Percentiles rank a stretch among this genome's conserved stretches.
Conservation (phyloP, 352 stramenopile species). For the Phytophthora rubi region DNA sequence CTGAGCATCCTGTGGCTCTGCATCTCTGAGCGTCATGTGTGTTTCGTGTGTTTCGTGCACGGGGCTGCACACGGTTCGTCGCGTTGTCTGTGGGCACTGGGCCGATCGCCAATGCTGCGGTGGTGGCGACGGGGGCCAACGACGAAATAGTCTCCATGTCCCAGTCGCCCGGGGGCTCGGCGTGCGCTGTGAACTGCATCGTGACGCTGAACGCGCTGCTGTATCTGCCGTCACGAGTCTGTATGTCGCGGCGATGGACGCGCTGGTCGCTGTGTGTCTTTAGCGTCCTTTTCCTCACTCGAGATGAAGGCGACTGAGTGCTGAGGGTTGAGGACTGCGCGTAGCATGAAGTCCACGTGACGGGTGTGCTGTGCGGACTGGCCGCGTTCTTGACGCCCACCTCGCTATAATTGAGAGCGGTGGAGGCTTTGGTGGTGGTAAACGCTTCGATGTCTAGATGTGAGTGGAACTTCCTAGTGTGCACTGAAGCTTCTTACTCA, state of each 20-base stretch:
- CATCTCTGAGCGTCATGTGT: conserved; percentile 24
- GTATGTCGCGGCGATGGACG: conserved; percentile 24
- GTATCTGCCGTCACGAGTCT: conserved; percentile 31
- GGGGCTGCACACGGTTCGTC: conserved; percentile 25
- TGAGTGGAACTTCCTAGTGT: too few species aligned
- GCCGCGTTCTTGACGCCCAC: conserved; percentile 21
- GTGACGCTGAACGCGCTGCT: conserved; percentile 36
- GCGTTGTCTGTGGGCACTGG: conserved; percentile 21
- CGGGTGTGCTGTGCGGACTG: conserved; percentile 28
- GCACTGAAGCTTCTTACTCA: not conserved
- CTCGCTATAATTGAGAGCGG: conserved; percentile 12
- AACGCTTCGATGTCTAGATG: too few species aligned
- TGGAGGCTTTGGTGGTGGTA: not conserved
- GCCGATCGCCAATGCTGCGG: conserved; percentile 19
- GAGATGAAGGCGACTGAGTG: conserved; percentile 20
- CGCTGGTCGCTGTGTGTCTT: conserved; percentile 31
- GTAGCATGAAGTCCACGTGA: conserved; percentile 14
- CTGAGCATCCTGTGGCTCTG: conserved; percentile 20
- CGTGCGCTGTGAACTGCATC: conserved; percentile 25
- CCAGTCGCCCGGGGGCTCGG: conserved; percentile 12
- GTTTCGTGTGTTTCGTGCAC: conserved; percentile 15
- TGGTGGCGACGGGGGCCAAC: conserved; percentile 3
- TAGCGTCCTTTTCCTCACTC: conserved; percentile 22
- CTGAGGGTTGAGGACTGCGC: conserved; percentile 12
- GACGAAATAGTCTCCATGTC: conserved; percentile 13